Evolutionary conservation across 2,329 filamentous ascomycete genomes (phyloP).

Genomic region (Stachybotrys chlorohalonatus): DNA sequence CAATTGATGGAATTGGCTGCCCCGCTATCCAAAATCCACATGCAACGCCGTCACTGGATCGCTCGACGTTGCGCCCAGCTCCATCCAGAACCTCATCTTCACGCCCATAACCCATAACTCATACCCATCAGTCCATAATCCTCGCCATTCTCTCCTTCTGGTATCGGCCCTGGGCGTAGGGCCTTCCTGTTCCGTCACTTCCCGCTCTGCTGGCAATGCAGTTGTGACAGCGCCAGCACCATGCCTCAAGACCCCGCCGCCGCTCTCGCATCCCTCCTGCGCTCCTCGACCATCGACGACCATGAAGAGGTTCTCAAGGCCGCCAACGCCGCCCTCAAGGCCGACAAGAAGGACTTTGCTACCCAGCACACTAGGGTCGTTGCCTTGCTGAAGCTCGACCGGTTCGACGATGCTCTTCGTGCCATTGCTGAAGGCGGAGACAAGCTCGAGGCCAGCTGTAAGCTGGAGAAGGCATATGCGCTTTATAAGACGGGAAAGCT

Average conservation of each 20-base stretch:
- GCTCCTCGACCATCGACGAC: constrained; percentile 51
- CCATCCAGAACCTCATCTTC: neutral
- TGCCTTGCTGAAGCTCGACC: constrained; percentile 3
- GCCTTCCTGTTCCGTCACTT: neutral
- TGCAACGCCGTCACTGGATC: neutral
- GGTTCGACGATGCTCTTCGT: constrained; percentile 67
- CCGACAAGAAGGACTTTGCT: constrained; percentile 27
- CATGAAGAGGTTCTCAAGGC: constrained; percentile 64
- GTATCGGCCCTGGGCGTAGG: too few species aligned
- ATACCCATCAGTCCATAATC: too few species aligned
- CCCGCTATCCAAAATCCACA: constrained; percentile 1
- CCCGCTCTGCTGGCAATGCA: constrained; percentile 10
- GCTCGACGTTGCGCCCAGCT: neutral
- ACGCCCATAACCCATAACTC: neutral
- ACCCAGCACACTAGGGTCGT: constrained; percentile 60
- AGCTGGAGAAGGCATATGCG: constrained; percentile 70
- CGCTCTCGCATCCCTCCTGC: constrained; percentile 44
- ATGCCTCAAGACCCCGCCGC: constrained; percentile 39
- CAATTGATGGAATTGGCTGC: neutral
- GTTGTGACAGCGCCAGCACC: constrained; percentile 2
- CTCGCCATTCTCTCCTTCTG: too few species aligned
- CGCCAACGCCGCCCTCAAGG: constrained; percentile 21
- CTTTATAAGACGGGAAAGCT: constrained; percentile 71
- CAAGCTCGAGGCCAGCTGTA: constrained; percentile 49
- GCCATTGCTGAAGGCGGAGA: constrained; percentile 56